Evolutionary conservation across 805 yeast genomes (phyloP).

Genomic region (Wickerhamiella alocasiicola): DNA sequence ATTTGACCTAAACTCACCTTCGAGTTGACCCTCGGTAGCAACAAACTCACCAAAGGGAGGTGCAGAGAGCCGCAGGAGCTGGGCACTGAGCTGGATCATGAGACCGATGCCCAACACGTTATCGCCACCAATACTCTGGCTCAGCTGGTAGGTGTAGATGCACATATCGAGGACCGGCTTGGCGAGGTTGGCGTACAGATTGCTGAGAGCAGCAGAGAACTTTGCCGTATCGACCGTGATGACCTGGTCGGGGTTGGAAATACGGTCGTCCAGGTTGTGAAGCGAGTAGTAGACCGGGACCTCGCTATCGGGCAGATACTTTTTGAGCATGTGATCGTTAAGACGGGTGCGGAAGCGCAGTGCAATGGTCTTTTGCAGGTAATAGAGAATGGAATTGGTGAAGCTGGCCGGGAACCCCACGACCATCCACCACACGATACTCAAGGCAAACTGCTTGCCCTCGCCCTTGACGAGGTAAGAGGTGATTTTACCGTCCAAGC

Average conservation of each 20-base stretch:
- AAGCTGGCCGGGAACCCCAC: conserved; percentile 79
- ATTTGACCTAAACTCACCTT: conserved; percentile 69
- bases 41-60: conserved; percentile 84
- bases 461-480: conserved; percentile 65
- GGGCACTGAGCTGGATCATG: conserved; percentile 69
- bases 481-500: conserved; percentile 73
- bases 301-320: conserved; percentile 57
- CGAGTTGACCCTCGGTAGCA: conserved; percentile 61
- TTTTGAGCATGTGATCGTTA: conserved; percentile 50
- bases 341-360: conserved; percentile 46
- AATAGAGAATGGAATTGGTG: conserved; percentile 52
- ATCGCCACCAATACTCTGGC: conserved; percentile 44
- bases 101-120: conserved; percentile 64
- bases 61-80: conserved; percentile 57
- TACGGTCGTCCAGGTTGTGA: conserved; percentile 43
- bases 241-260: conserved; percentile 70
- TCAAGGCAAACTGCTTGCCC: conserved; percentile 49
- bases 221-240: conserved; percentile 70
- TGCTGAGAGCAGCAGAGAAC: conserved; percentile 56
- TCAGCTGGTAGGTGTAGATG: conserved; percentile 66
- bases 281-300: conserved; percentile 64
- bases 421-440: conserved; percentile 64
- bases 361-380: conserved; percentile 29
- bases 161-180: conserved; percentile 73
- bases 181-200: conserved; percentile 68